Base-by-base conservation (phyloP, 352 stramenopile species). In the Globisporangium irregulare region DNA sequence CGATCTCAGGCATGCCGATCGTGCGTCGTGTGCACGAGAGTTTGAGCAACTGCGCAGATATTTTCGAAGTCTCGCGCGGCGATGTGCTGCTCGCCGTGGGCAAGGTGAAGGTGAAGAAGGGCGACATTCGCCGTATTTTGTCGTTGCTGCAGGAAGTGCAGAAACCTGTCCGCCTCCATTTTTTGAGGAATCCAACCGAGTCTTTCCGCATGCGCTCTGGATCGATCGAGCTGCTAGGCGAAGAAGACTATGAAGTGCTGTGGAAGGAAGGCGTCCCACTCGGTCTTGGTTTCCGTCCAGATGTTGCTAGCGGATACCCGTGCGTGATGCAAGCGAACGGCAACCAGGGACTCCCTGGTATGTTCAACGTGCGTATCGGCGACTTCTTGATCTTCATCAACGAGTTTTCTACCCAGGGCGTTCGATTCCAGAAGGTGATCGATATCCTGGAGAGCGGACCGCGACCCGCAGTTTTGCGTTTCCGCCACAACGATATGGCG, bases 381-480 rank as follows among this genome's bases (percentile, higher is more conserved):
- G 86, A 94, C 24, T 88, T 89, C 56, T 66, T 94, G 36, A 89
- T 90, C 24, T 93, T 94, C 64, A 94, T 94, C 73, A 94, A 94
- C 59, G 86, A 94, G 69, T 93, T 94, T 64, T 91, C 84, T 25
- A 94, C 86, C 1, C 82, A 86, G 48, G 83, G 84, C 25, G 84
- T 94, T 51, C 83, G 85, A 8, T 94, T 94, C 72, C 83, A 94
- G 67, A 94, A 94, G 66, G 85, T 94, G 20, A 93, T 94, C 48
- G 86, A 94, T 62, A 94, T 94, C 22, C 51, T 94, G 10, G 86
- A 94, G 70, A 94, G 86, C 57, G 86, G 86, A 0, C 86, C 86
- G 27, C 76, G 86, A 18, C 86, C 86, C 8, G 86, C 84, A 27
- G 82, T 94, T n/a, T 51, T 93, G 68, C 82, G 88, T 18, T 96